Evolutionary conservation across 164 flowering plant species (phyloP).

Genomic region (Vitis vinifera): DNA sequence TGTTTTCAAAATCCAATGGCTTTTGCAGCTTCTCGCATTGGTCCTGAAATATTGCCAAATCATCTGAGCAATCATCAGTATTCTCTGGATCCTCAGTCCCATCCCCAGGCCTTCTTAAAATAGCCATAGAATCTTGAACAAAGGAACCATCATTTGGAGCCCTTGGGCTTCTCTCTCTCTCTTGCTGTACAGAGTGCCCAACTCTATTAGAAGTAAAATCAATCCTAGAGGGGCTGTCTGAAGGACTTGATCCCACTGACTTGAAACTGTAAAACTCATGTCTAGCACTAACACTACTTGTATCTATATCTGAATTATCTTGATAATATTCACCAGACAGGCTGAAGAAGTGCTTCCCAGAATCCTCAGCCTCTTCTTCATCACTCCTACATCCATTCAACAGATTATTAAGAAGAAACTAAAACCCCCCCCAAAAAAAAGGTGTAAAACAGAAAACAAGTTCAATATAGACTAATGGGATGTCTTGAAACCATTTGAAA

Average conservation of each 20-base stretch:
- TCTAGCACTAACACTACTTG: slow-evolving; percentile 64
- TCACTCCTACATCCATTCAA: slow-evolving; percentile 64
- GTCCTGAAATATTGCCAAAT: slow-evolving; percentile 29
- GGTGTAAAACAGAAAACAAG: not conserved
- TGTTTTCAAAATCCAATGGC: slow-evolving; percentile 78
- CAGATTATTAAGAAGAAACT: not conserved
- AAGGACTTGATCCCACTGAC: slow-evolving; percentile 77
- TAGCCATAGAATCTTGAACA: slow-evolving; percentile 44
- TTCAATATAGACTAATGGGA: not conserved
- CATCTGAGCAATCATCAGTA: slow-evolving; percentile 42
- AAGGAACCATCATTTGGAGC: slow-evolving; percentile 34
- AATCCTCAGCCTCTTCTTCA: slow-evolving; percentile 70
- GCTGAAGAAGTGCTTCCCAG: slow-evolving; percentile 52
- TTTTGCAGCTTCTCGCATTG: slow-evolving; percentile 34
- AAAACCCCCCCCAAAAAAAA: slow-evolving; percentile 1
- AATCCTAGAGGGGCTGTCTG: slow-evolving; percentile 68
- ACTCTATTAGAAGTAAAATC: slow-evolving; percentile 51
- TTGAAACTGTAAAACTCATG: slow-evolving; percentile 52
- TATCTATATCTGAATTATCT: slow-evolving; percentile 68
- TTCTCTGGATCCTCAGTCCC: slow-evolving; percentile 41
- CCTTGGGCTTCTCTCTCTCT: slow-evolving; percentile 41
- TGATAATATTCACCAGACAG: slow-evolving; percentile 58
- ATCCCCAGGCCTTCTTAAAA: slow-evolving; percentile 43
- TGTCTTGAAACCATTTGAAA: not conserved
- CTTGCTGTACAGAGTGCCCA: slow-evolving; percentile 49